A percentile compares a stretch with the other conserved stretches of the same genome.
Evolutionary conservation across 306 rosid species (phyloP).

Genomic region (Sophora flavescens): DNA sequence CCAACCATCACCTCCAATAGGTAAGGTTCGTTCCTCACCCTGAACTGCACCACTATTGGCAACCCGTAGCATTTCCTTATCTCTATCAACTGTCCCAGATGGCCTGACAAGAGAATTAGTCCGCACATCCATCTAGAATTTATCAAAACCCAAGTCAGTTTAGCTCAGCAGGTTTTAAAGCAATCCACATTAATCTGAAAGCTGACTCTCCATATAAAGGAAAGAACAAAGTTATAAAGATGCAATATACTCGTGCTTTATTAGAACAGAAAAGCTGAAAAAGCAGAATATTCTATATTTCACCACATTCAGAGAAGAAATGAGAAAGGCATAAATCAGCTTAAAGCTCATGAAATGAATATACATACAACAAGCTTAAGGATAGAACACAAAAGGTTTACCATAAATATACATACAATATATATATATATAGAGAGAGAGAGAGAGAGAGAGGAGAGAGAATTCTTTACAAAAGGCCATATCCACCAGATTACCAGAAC

Average conservation of each 20-base stretch:
- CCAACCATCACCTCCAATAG: slow-evolving; percentile 94
- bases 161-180: slow-evolving; percentile 31
- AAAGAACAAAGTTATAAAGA: slow-evolving; percentile 37
- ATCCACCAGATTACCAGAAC: slow-evolving; percentile 16
- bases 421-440: too few species aligned
- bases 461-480: slow-evolving; percentile 8
- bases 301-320: slow-evolving; percentile 31
- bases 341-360: slow-evolving; percentile 37
- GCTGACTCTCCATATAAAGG: slow-evolving; percentile 36
- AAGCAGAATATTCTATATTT: slow-evolving; percentile 13
- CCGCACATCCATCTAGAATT: slow-evolving; percentile 82
- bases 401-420: not conserved
- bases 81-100: slow-evolving; percentile 83
- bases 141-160: slow-evolving; percentile 49
- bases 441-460: not conserved
- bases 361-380: slow-evolving; percentile 32
- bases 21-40: slow-evolving; percentile 83
- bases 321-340: slow-evolving; percentile 34
- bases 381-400: slow-evolving; percentile 28
- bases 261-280: slow-evolving; percentile 31
- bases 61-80: slow-evolving; percentile 83
- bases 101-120: slow-evolving; percentile 79
- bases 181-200: slow-evolving; percentile 37
- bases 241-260: slow-evolving; percentile 12
- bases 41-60: slow-evolving; percentile 70